These are phyloP conservation scores for Alternaria hordeiaustralica DNA, from an alignment of 2,329 filamentous ascomycete genomes.

Conservation along the genomic window DNA sequence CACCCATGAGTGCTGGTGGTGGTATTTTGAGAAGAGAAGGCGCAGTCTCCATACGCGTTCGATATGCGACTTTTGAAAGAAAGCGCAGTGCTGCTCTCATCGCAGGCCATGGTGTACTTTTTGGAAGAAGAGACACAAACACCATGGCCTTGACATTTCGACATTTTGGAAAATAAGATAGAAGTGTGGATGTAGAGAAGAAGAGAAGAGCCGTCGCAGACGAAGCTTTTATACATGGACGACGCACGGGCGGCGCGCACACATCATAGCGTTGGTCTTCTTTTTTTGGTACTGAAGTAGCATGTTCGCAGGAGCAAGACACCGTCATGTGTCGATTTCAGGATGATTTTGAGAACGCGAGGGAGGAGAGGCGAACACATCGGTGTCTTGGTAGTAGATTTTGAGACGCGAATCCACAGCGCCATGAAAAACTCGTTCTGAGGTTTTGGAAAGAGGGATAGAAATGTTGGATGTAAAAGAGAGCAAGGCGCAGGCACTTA, in stretches of 20 bases:
- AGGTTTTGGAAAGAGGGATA: too few species aligned
- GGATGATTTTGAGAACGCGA: background rate
- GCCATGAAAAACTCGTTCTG: too few species aligned
- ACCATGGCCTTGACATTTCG: too few species aligned
- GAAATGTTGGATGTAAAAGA: too few species aligned
- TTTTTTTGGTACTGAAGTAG: background rate
- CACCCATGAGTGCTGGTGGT: background rate
- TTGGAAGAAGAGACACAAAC: background rate
- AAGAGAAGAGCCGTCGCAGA: background rate
- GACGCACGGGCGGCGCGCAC: background rate
- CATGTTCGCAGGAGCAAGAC: background rate
- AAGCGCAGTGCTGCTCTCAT: background rate
- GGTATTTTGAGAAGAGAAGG: background rate
- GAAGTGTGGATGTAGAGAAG: background rate
- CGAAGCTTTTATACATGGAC: background rate
- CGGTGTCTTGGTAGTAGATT: background rate
- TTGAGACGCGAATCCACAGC: background rate
- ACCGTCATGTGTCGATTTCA: background rate
- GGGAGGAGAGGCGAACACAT: background rate
- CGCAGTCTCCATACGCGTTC: background rate
- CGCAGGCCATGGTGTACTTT: accelerated
- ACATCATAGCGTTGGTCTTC: background rate
- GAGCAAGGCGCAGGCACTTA: too few species aligned
- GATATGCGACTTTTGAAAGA: too few species aligned
- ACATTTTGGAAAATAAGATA: background rate